These are phyloP conservation scores for Xylaria sp. DNA, from an alignment of 2,329 filamentous ascomycete species.

Conservation along the genomic window DNA sequence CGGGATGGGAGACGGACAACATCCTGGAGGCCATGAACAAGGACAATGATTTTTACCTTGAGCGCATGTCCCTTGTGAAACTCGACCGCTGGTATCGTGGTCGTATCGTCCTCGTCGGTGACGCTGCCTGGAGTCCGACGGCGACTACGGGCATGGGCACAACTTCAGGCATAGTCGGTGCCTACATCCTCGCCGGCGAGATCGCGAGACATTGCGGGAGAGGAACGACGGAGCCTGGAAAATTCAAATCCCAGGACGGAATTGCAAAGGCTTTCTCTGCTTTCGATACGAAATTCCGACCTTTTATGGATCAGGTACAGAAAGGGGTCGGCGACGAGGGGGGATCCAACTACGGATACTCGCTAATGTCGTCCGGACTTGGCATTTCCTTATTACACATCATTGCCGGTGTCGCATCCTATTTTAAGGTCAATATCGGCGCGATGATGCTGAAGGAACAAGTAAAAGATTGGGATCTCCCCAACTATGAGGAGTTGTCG, in stretches of 20 bases:
- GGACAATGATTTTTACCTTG: slow-evolving; percentile 58
- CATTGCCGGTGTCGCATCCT: slow-evolving; percentile 45
- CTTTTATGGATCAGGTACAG: slow-evolving; percentile 53
- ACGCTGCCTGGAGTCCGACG: slow-evolving; percentile 59
- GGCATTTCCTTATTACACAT: slow-evolving; percentile 49
- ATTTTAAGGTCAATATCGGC: slow-evolving; percentile 51
- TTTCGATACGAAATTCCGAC: slow-evolving; percentile 54
- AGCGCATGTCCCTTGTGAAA: slow-evolving; percentile 57
- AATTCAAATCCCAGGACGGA: slow-evolving; percentile 32
- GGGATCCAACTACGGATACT: slow-evolving; percentile 10
- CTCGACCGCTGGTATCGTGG: slow-evolving; percentile 51
- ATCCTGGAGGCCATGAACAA: slow-evolving; percentile 55
- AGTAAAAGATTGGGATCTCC: slow-evolving; percentile 51
- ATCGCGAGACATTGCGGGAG: slow-evolving; percentile 44
- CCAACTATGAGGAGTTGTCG: slow-evolving; percentile 48
- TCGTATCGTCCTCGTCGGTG: slow-evolving; percentile 60
- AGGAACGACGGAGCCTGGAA: slow-evolving; percentile 13
- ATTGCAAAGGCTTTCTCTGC: slow-evolving; percentile 46
- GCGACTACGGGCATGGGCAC: slow-evolving; percentile 58
- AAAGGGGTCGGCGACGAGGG: slow-evolving; percentile 36
- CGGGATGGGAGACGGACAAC: slow-evolving; percentile 57
- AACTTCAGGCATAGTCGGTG: slow-evolving; percentile 53
- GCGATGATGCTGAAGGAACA: slow-evolving; percentile 47
- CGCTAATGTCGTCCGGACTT: slow-evolving; percentile 46
- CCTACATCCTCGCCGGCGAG: slow-evolving; percentile 61